Base-by-base conservation (phyloP, 2,329 filamentous ascomycete species). In the Aspergillus uvarum region DNA sequence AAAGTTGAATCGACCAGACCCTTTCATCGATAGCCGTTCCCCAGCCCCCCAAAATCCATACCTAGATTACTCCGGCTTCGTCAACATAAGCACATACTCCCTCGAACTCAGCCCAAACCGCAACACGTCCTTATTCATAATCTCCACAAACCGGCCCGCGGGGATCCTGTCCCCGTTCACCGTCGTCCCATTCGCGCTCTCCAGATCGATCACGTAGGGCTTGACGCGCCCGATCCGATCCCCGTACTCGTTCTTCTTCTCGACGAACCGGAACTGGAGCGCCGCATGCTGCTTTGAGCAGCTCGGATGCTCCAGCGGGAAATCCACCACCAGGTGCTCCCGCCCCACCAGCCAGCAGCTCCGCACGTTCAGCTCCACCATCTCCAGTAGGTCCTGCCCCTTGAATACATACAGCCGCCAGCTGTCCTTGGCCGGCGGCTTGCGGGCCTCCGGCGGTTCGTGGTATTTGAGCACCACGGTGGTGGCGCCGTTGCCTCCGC, bases 391-490 rank as follows among this genome's bases (percentile, higher is more conserved):
- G 59, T 92, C 90, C 29, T 83, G 76, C 11, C 87, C 90, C 72
- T 96, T 96, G 84, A 99, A 99, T 22, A 97, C 85, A 73, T 96
- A 98, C 51, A 99, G 81, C 61, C 91, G 90, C 94, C 94, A 99
- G 59, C 86, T 80, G 67, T 95, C 87, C 57, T 87, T 88, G 0
- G 89, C 72, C 0, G 93, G 83, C 0, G 95, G 91, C 68, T 96
- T 96, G 60, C 95, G 89, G 53, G 94, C 91, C 79, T 99, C 95
- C 11, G 91, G 80, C 1, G 95, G 95, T 77, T 99, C 95, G 78
- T 97, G 91, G 76, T 99, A 99, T 80, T 98, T 98, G 51, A 99
- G 85, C 3, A 91, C 87, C 57, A 96, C 87, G 22, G 84, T 12
- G 2, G 32, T 29, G 26, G 26, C 2, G 26, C 26, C 26, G 26